Evolutionary conservation across 345 rosid genomes (phyloP), one percentile per base, ranked within the genome.

Genomic region (Eucalyptus marginata): DNA sequence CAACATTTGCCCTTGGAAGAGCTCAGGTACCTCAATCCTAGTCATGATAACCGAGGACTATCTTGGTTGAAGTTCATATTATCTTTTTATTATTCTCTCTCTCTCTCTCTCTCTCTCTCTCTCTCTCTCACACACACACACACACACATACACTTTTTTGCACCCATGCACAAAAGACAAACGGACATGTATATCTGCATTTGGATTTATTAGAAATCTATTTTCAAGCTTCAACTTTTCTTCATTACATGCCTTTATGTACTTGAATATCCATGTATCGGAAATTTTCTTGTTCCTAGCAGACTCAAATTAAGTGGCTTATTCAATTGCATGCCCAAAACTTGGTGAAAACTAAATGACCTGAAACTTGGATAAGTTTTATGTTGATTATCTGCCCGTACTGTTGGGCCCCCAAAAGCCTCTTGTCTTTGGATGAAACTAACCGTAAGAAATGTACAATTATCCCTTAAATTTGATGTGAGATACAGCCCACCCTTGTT

Each of bases 1-100:
- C 99, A 80, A 95, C 99, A 89, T 98, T 98, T 93, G 99, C 99
- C 59, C 94, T 98, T 49, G 99, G 98, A 93, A 95, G 99, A 92
- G 99, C 99, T 87, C 99, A 98, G 99, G 99, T 97, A 76, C 27
- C 81, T 76, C 83, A 76, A 76, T 76, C 3, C 46, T 76, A 40
- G 43, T 76, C 46, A 36, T 3, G 83, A 76, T 20, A 18, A 76
- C 1, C 0, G 25, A 44, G 71, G 83, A 22, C 47, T 36, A 36
- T 36, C 83, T 76, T 36, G 83, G 83, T 36, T 76, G 83, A 5
- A 36, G 83, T 36, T 76, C 47, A 10, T 36, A 10, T 43, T 20
- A 5, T 10, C 27, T 71, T 17, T 71, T 16, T 33, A 52, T 9
- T 17, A 31, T 44, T 33, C 81, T 33, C 81, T 18, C 81, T 9